phyloP scores from a whole-genome alignment of 345 rosid species.

The Eutrema yunnanense region DNA sequence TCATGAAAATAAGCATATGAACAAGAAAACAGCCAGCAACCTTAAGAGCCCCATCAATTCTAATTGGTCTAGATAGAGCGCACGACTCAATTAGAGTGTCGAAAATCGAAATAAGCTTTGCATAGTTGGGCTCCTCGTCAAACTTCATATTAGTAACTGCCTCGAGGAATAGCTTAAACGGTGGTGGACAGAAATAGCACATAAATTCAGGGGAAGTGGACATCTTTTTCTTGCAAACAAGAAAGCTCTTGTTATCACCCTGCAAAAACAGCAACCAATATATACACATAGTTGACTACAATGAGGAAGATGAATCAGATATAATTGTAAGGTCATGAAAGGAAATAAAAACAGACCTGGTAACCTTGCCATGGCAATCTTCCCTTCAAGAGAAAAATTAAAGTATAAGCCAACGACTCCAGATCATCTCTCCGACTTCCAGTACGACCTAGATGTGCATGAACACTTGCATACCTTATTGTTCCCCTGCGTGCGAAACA shows the following conservation, averaged over 20 bases:
- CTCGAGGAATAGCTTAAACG: slow-evolving; percentile 79
- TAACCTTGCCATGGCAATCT: slow-evolving; percentile 99
- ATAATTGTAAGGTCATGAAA: neutral
- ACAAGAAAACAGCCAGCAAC: slow-evolving; percentile 29
- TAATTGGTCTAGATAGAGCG: slow-evolving; percentile 58
- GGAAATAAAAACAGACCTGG: slow-evolving; percentile 45
- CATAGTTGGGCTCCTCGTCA: slow-evolving; percentile 91
- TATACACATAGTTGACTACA: neutral
- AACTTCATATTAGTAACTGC: slow-evolving; percentile 84
- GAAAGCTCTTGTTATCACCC: slow-evolving; percentile 97
- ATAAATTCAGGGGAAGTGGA: slow-evolving; percentile 75
- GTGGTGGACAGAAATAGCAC: slow-evolving; percentile 78
- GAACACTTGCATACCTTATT: slow-evolving; percentile 89
- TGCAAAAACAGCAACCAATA: slow-evolving; percentile 12
- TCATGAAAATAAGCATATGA: neutral
- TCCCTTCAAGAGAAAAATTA: slow-evolving; percentile 78
- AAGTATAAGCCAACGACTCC: slow-evolving; percentile 93
- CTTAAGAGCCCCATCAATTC: slow-evolving; percentile 94
- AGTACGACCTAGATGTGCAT: slow-evolving; percentile 95
- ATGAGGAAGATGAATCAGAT: neutral
- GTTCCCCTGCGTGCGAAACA: slow-evolving; percentile 61
- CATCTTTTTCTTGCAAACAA: slow-evolving; percentile 95
- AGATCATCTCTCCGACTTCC: slow-evolving; percentile 95
- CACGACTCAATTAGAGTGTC: slow-evolving; percentile 66
- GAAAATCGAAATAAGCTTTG: slow-evolving; percentile 71